phyloP scores from a whole-genome alignment of 352 stramenopile species.

The Pythium vanterpoolii region DNA sequence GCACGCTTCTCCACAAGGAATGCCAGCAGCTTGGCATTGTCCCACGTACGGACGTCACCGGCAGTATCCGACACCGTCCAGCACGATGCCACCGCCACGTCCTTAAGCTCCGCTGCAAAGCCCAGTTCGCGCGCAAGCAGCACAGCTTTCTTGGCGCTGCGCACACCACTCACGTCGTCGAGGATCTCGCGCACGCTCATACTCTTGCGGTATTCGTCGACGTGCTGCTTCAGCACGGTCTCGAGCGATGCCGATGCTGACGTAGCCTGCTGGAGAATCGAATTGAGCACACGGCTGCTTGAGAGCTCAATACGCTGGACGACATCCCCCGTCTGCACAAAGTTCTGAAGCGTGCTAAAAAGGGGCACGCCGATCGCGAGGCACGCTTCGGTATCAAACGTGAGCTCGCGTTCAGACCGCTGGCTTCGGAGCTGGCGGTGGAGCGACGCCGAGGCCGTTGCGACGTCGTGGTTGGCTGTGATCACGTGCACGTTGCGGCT shows the following conservation, averaged over 20 bases:
- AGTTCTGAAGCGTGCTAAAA: slow-evolving; percentile 90
- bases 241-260: slow-evolving; percentile 29
- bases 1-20: slow-evolving; percentile 43
- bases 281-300: slow-evolving; percentile 85
- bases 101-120: slow-evolving; percentile 70
- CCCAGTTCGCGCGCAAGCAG: slow-evolving; percentile 93
- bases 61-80: slow-evolving; percentile 30
- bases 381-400: slow-evolving; percentile 82
- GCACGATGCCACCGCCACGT: slow-evolving; percentile 55
- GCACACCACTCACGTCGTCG: slow-evolving; percentile 91
- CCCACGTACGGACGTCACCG: slow-evolving; percentile 39
- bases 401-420: slow-evolving; percentile 83
- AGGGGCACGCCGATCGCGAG: slow-evolving; percentile 88
- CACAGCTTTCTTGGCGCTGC: slow-evolving; percentile 88
- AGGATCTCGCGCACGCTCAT: slow-evolving; percentile 75
- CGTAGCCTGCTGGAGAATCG: slow-evolving; percentile 57
- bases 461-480: slow-evolving; percentile 90
- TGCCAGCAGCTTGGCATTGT: slow-evolving; percentile 50
- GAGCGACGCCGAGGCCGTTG: slow-evolving; percentile 65
- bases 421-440: slow-evolving; percentile 72
- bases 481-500: slow-evolving; percentile 90
- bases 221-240: slow-evolving; percentile 68
- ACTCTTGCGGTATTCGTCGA: slow-evolving; percentile 42
- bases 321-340: slow-evolving; percentile 91
- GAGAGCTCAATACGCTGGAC: slow-evolving; percentile 90